Evolutionary conservation across 306 rosid species (phyloP).

Genomic region (Echinosophora koreensis): DNA sequence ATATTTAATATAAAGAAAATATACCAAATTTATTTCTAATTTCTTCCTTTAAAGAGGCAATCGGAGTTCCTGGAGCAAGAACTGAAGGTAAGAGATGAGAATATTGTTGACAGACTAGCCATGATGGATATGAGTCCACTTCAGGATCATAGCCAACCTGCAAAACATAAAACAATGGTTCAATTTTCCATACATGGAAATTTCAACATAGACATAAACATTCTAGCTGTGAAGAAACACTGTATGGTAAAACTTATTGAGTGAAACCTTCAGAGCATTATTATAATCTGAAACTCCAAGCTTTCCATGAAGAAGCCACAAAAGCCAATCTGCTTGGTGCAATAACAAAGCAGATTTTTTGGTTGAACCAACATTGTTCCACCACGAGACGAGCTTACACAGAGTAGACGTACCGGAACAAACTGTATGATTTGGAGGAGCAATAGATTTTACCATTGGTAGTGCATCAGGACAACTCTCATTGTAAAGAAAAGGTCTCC

Average conservation of each 20-base stretch:
- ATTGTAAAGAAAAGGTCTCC: slow-evolving; percentile 84
- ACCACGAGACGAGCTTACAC: slow-evolving; percentile 91
- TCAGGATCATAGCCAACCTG: slow-evolving; percentile 99
- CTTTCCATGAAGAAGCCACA: slow-evolving; percentile 96
- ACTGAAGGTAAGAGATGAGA: slow-evolving; percentile 80
- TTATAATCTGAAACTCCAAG: slow-evolving; percentile 90
- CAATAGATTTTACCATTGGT: slow-evolving; percentile 77
- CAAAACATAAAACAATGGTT: slow-evolving; percentile 40
- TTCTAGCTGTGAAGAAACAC: slow-evolving; percentile 25
- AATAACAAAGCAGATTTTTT: slow-evolving; percentile 70
- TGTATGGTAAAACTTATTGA: neutral
- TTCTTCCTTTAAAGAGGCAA: slow-evolving; percentile 72
- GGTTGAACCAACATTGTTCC: slow-evolving; percentile 61
- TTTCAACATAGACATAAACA: neutral
- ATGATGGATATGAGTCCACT: slow-evolving; percentile 80
- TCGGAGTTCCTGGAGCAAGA: slow-evolving; percentile 85
- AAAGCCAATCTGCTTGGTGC: slow-evolving; percentile 96
- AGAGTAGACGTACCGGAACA: slow-evolving; percentile 85
- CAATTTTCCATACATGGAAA: neutral
- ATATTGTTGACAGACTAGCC: slow-evolving; percentile 83
- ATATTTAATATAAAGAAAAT: slow-evolving; percentile 21
- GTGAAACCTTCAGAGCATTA: slow-evolving; percentile 81
- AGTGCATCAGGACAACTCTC: slow-evolving; percentile 84
- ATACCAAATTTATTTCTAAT: slow-evolving; percentile 64
- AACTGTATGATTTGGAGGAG: slow-evolving; percentile 94